phyloP scores from a whole-genome alignment of 306 rosid genomes.

The Delonix regia region DNA sequence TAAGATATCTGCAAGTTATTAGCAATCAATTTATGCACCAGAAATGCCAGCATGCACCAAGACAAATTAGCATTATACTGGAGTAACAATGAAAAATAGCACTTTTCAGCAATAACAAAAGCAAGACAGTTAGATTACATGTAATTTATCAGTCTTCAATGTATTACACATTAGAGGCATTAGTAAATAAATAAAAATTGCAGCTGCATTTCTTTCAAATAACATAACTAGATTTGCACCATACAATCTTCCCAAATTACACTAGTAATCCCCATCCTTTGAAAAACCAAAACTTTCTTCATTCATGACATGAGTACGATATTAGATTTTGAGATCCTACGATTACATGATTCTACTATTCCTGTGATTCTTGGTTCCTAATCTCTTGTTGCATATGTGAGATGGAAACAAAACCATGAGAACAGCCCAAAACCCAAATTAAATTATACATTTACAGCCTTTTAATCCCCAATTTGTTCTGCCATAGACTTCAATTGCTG shows the following conservation, averaged over 20 bases:
- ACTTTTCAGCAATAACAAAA: not conserved
- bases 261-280: not conserved
- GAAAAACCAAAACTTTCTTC: not conserved
- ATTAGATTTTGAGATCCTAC: not conserved
- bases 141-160: not conserved
- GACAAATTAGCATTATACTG: not conserved
- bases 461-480: not conserved
- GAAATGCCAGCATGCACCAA: constrained; percentile 21
- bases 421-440: not conserved
- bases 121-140: not conserved
- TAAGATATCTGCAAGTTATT: constrained; percentile 61
- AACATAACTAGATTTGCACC: not conserved
- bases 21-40: constrained; percentile 25
- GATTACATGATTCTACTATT: not conserved
- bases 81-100: not conserved
- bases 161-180: not conserved
- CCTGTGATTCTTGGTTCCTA: not conserved
- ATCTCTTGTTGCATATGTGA: not conserved
- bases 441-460: not conserved
- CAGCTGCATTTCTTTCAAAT: not conserved
- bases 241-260: not conserved
- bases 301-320: not conserved
- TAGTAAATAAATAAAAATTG: not conserved
- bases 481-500: not conserved
- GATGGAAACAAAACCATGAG: not conserved